Evolutionary conservation across 228 moss, liverwort and hornwort genomes (phyloP).

Genomic region (Sphagnum fallax): DNA sequence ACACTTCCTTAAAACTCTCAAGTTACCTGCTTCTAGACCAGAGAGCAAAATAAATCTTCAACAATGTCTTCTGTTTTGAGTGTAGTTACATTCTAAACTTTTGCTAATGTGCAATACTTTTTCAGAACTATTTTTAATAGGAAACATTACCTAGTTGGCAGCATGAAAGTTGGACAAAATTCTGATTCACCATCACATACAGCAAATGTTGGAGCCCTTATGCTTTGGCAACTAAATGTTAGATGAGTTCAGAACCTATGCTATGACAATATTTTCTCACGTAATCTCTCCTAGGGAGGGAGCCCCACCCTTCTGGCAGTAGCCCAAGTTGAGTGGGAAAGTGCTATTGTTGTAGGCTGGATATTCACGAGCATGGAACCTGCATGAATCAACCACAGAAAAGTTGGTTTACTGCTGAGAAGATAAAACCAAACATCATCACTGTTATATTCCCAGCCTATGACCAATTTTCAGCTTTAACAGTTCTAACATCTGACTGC

Average conservation of each 20-base stretch:
- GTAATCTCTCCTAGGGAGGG: too few species aligned
- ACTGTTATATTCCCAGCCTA: neutral
- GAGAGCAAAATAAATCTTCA: neutral
- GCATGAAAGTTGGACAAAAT: too few species aligned
- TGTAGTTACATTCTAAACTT: too few species aligned
- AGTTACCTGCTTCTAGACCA: neutral
- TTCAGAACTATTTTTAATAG: too few species aligned
- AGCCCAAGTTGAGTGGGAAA: constrained; percentile 85
- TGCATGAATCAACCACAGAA: constrained; percentile 4
- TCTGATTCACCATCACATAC: too few species aligned
- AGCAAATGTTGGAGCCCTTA: too few species aligned
- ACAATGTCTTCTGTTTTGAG: neutral
- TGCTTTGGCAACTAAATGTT: too few species aligned
- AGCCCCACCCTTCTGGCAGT: constrained; percentile 66
- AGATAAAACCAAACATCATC: neutral
- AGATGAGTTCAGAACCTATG: too few species aligned
- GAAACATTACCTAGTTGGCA: too few species aligned
- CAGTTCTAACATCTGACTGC: neutral
- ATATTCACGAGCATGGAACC: constrained; percentile 93
- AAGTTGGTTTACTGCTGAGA: neutral
- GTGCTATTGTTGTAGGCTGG: constrained; percentile 54
- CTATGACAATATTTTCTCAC: too few species aligned
- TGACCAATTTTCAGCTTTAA: neutral
- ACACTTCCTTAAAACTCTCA: neutral
- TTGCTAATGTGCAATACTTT: too few species aligned